These are phyloP conservation scores for Breynia disticha DNA, from an alignment of 441 rosid species.

Conservation along the genomic window DNA sequence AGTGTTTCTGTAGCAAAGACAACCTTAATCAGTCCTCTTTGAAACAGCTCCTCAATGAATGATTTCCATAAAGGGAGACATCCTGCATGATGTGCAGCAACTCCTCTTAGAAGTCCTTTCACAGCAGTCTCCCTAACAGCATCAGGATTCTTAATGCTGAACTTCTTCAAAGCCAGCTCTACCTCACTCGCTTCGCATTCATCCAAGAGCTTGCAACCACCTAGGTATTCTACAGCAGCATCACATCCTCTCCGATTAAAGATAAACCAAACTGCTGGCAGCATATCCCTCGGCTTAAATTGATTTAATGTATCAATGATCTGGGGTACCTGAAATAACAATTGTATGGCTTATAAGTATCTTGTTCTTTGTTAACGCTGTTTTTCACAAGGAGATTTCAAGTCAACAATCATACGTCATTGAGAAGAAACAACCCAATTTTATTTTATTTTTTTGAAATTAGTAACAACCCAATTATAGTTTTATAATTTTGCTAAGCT, in stretches of 20 bases:
- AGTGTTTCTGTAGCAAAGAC: slow-evolving; percentile 97
- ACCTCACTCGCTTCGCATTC: slow-evolving; percentile 77
- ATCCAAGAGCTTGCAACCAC: slow-evolving; percentile 62
- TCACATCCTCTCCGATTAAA: slow-evolving; percentile 93
- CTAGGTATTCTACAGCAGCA: slow-evolving; percentile 85
- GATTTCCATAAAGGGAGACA: slow-evolving; percentile 96
- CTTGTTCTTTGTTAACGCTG: neutral
- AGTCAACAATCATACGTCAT: slow-evolving; percentile 7
- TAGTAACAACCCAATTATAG: slow-evolving; percentile 2
- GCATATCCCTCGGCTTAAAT: slow-evolving; percentile 67
- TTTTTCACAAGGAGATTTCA: neutral
- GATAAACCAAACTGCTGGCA: slow-evolving; percentile 96
- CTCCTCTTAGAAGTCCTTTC: slow-evolving; percentile 75
- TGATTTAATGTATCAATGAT: slow-evolving; percentile 70
- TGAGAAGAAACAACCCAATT: slow-evolving; percentile 3
- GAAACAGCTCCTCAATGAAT: slow-evolving; percentile 85
- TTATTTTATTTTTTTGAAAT: neutral
- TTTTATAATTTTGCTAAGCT: neutral
- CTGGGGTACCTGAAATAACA: slow-evolving; percentile 69
- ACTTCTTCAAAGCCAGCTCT: slow-evolving; percentile 77
- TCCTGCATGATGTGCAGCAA: slow-evolving; percentile 97
- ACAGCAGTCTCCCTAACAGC: slow-evolving; percentile 82
- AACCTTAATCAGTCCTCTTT: slow-evolving; percentile 83
- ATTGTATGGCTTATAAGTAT: slow-evolving; percentile 11
- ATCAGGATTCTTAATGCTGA: slow-evolving; percentile 77